These are phyloP conservation scores for Loxodes magnus DNA, from an alignment of 73 alveolate species.

Conservation along the genomic window DNA sequence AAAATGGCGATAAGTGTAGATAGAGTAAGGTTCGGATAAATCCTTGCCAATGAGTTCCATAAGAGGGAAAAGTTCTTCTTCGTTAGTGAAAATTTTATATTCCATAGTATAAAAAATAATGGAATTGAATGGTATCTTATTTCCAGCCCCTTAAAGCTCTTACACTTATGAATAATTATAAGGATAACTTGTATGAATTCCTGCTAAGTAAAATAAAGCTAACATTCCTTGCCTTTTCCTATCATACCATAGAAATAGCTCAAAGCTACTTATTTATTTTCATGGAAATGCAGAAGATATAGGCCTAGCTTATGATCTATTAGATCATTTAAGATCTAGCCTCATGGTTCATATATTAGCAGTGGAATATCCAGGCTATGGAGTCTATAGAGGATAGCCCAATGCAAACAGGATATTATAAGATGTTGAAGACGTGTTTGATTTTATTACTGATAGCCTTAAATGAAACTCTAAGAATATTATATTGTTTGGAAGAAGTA, in stretches of 20 bases:
- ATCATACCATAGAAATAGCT: constrained; percentile 30
- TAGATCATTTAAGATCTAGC: constrained; percentile 46
- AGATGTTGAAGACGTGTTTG: constrained; percentile 50
- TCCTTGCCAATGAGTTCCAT: constrained; percentile 77
- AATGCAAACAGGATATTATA: constrained; percentile 41
- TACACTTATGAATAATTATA: constrained; percentile 20
- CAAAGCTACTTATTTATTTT: constrained; percentile 58
- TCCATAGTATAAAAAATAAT: constrained; percentile 23
- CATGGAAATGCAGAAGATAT: constrained; percentile 95
- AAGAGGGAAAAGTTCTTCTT: constrained; percentile 24
- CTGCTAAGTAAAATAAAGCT: constrained; percentile 11
- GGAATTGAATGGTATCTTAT: constrained; percentile 54
- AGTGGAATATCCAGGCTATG: constrained; percentile 90
- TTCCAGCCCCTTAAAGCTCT: constrained; percentile 53
- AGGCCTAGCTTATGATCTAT: constrained; percentile 67
- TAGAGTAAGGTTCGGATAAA: constrained; percentile 92
- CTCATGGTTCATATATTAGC: constrained; percentile 68
- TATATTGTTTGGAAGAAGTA: constrained; percentile 73
- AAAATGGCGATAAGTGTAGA: constrained; percentile 89
- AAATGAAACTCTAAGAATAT: constrained; percentile 37
- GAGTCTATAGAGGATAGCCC: constrained; percentile 62
- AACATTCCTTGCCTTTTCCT: constrained; percentile 45
- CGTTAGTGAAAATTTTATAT: constrained; percentile 18
- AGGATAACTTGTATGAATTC: constrained; percentile 56
- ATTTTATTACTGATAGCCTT: constrained; percentile 6